Evolutionary conservation across 257 asterid species (phyloP).

Genomic region (Penstemon eatonii): DNA sequence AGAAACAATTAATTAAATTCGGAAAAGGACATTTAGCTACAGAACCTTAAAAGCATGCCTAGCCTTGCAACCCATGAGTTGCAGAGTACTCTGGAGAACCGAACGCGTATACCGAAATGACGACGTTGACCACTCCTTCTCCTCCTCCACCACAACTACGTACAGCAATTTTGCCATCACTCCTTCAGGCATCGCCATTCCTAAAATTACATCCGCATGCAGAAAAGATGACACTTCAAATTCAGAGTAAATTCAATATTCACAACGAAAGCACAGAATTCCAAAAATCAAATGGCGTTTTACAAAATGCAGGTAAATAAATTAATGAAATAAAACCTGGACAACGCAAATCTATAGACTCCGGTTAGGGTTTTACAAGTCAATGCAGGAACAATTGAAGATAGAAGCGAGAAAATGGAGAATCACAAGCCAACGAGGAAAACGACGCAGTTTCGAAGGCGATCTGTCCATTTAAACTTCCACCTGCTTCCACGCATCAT

Average conservation of each 20-base stretch:
- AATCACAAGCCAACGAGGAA: constrained; percentile 11
- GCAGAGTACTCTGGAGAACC: constrained; percentile 87
- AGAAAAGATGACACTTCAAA: constrained; percentile 16
- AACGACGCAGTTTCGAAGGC: constrained; percentile 37
- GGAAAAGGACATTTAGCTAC: no score
- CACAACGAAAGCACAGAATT: constrained; percentile 17
- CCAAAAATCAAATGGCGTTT: background rate
- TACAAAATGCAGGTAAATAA: background rate
- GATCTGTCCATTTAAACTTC: constrained; percentile 28
- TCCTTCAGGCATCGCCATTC: constrained; percentile 56
- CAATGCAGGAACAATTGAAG: constrained; percentile 3
- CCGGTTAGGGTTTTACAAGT: background rate
- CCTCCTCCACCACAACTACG: constrained; percentile 71
- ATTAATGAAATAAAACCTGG: constrained; percentile 22
- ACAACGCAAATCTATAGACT: background rate
- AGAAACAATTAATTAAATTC: background rate
- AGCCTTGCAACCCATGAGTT: constrained; percentile 98
- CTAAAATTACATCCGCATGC: constrained; percentile 16
- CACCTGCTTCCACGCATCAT: constrained; percentile 19
- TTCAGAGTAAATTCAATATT: constrained; percentile 9
- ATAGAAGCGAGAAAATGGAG: constrained; percentile 12
- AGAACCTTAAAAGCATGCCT: constrained; percentile 94
- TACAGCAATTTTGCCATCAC: constrained; percentile 73
- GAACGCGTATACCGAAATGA: constrained; percentile 95
- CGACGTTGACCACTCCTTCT: constrained; percentile 28